A percentile compares a stretch with the other conserved stretches of the same genome.
phyloP scores from a whole-genome alignment of 345 rosid genomes.

The Crucihimalaya himalaica region DNA sequence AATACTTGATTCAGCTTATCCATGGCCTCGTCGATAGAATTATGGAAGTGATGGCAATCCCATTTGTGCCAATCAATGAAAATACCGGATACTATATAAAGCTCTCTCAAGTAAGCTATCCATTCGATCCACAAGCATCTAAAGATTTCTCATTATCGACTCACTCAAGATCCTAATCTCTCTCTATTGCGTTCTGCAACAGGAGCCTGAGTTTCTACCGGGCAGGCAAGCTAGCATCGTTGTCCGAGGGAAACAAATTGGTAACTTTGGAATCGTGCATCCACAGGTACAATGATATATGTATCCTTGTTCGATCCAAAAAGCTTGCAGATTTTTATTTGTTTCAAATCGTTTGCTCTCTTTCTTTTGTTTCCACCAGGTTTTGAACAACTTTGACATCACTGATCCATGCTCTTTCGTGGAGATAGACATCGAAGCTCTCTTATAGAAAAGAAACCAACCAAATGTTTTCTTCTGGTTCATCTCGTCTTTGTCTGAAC shows the following conservation, averaged over 20 bases:
- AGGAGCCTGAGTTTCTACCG: constrained; percentile 83
- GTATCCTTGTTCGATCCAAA: not conserved
- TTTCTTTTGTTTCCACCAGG: constrained; percentile 43
- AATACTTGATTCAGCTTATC: constrained; percentile 57
- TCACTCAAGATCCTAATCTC: not conserved
- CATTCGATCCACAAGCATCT: not conserved
- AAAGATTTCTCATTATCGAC: not conserved
- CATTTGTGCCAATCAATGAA: constrained; percentile 61
- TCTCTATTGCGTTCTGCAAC: constrained; percentile 12
- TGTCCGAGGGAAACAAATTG: constrained; percentile 68
- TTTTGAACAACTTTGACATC: constrained; percentile 74
- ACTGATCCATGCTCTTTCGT: constrained; percentile 80
- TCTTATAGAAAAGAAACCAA: constrained; percentile 31
- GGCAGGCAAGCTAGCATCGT: constrained; percentile 88
- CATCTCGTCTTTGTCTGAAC: not conserved
- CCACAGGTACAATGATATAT: constrained; percentile 59
- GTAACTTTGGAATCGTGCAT: constrained; percentile 83
- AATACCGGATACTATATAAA: constrained; percentile 62
- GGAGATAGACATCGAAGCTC: constrained; percentile 62
- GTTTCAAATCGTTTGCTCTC: not conserved
- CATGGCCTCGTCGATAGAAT: constrained; percentile 88
- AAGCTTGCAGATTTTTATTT: not conserved
- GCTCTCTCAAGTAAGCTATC: constrained; percentile 61
- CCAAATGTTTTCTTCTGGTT: not conserved
- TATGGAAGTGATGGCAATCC: constrained; percentile 80